Percentiles rank a stretch among this genome's conserved stretches.
phyloP scores from a whole-genome alignment of 192 early-diverging fungal species.

The Backusella tarrabulga region DNA sequence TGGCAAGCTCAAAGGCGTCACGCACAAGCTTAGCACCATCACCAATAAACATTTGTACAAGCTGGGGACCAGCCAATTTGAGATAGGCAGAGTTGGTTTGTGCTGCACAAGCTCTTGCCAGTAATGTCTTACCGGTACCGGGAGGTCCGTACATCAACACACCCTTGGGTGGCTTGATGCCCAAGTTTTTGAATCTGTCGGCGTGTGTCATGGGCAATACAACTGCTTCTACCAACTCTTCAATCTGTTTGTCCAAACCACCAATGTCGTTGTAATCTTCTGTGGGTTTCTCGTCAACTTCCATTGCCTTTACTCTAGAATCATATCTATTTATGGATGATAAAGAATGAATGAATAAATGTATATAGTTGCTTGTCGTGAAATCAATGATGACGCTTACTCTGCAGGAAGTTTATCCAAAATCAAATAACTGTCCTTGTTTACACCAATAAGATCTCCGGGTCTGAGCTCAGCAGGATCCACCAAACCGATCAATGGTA shows the following conservation, averaged over 20 bases:
- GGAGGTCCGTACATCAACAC: conserved; percentile 85
- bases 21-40: conserved; percentile 97
- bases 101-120: conserved; percentile 97
- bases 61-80: conserved; percentile 95
- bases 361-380: not conserved
- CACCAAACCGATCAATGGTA: conserved; percentile 97
- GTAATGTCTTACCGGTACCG: conserved; percentile 86
- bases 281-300: conserved; percentile 98
- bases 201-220: conserved; percentile 87
- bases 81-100: conserved; percentile 95
- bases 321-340: conserved; percentile 66
- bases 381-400: conserved; percentile 41
- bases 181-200: conserved; percentile 82
- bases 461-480: conserved; percentile 86
- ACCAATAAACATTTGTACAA: conserved; percentile 99
- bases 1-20: conserved; percentile 95
- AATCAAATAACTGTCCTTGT: conserved; percentile 97
- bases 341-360: not conserved
- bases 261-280: conserved; percentile 96
- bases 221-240: conserved; percentile 85
- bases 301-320: conserved; percentile 98
- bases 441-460: conserved; percentile 96
- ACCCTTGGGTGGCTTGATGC: conserved; percentile 86
- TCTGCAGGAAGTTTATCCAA: conserved; percentile 96
- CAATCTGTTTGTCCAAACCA: conserved; percentile 87